These are phyloP conservation scores for Tardiomyces blankii DNA, from an alignment of 1,139 yeast genomes.

Conservation along the genomic window DNA sequence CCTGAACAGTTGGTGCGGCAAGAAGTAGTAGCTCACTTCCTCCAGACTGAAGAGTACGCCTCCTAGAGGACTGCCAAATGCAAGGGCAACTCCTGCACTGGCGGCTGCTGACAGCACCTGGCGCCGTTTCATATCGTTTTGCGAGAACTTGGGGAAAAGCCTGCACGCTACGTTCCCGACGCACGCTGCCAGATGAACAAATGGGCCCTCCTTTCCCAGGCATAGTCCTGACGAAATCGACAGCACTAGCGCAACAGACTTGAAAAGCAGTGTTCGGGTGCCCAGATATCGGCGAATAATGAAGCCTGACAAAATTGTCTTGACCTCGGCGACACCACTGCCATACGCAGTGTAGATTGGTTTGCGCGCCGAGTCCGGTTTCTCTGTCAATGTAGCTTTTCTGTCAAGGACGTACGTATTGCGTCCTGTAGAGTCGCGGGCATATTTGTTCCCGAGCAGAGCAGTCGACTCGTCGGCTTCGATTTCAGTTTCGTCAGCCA, in stretches of 20 bases:
- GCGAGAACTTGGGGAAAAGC: slow-evolving; percentile 35
- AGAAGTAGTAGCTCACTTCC: slow-evolving; percentile 47
- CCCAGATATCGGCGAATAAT: slow-evolving; percentile 69
- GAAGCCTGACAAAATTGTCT: slow-evolving; percentile 90
- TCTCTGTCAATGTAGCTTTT: slow-evolving; percentile 25
- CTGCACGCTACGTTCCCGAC: slow-evolving; percentile 60
- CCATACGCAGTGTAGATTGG: slow-evolving; percentile 55
- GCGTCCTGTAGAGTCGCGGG: background rate
- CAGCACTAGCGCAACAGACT: slow-evolving; percentile 72
- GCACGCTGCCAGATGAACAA: slow-evolving; percentile 79
- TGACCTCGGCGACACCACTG: slow-evolving; percentile 93
- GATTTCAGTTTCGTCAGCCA: background rate
- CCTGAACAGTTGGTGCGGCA: background rate
- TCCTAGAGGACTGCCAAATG: slow-evolving; percentile 91
- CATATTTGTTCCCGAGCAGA: slow-evolving; percentile 1
- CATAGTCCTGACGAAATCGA: slow-evolving; percentile 76
- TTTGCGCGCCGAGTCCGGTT: slow-evolving; percentile 37
- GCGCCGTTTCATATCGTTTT: slow-evolving; percentile 31
- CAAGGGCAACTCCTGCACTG: slow-evolving; percentile 89
- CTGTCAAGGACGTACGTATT: slow-evolving; percentile 62
- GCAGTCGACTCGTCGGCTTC: slow-evolving; percentile 2
- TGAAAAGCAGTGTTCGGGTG: slow-evolving; percentile 59
- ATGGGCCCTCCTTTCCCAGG: slow-evolving; percentile 80
- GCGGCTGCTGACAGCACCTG: slow-evolving; percentile 75
- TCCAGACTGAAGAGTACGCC: slow-evolving; percentile 83